Percentiles rank a stretch among this genome's conserved stretches.
phyloP scores from a whole-genome alignment of 257 asterid species.

The Pogostemon cablin region DNA sequence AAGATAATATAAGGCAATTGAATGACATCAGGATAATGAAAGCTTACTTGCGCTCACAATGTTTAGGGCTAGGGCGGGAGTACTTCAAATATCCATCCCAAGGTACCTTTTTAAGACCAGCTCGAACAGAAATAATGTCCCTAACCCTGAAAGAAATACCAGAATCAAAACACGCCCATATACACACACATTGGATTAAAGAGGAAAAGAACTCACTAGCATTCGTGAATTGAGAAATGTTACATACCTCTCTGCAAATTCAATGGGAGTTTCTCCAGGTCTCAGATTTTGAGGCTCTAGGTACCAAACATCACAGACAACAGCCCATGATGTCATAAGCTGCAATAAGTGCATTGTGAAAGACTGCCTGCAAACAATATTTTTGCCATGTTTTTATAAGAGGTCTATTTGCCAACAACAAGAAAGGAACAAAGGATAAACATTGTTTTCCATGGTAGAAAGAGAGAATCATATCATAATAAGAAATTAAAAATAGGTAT shows the following conservation, averaged over 20 bases:
- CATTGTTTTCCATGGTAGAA: conserved; percentile 11
- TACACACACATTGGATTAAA: not conserved
- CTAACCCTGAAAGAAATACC: conserved; percentile 67
- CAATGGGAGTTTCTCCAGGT: conserved; percentile 89
- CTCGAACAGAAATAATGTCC: conserved; percentile 90
- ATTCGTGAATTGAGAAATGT: conserved; percentile 1
- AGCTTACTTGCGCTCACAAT: conserved; percentile 88
- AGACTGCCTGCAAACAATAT: conserved; percentile 70
- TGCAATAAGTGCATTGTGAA: conserved; percentile 91
- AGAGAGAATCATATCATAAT: conserved; percentile 14
- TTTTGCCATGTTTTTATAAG: not conserved
- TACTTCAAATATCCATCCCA: conserved; percentile 76
- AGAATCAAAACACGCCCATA: not conserved
- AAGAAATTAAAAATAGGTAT: too few species aligned
- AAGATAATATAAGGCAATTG: not conserved
- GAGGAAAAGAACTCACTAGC: conserved; percentile 4
- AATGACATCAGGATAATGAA: conserved; percentile 2
- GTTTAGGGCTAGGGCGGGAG: conserved; percentile 97
- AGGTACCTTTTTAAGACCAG: conserved; percentile 51
- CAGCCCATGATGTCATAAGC: conserved; percentile 99
- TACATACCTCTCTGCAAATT: conserved; percentile 93
- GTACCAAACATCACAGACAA: conserved; percentile 99
- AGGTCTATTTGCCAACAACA: not conserved
- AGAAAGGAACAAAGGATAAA: not conserved
- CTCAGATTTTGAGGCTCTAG: conserved; percentile 89